Base-by-base conservation (phyloP, 2,329 filamentous ascomycete genomes). In the Rhexocercosporidium sp. region DNA sequence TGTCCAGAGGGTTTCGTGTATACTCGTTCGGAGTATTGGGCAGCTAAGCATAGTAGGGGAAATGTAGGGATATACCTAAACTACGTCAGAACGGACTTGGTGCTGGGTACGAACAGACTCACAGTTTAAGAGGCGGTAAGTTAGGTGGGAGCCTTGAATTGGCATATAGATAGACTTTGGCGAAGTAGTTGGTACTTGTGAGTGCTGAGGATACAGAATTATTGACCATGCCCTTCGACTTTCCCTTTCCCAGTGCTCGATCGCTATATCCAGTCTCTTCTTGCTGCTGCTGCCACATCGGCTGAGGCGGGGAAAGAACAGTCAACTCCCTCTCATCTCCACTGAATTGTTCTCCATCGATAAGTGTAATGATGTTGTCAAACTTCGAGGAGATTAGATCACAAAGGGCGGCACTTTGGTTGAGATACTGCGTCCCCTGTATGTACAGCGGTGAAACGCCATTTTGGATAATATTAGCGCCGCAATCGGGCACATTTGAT, bases 161-260 rank as follows among this genome's bases (percentile, higher is more conserved):
- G 54, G 87, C 84, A 76, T 96, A 96, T 1, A 89, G 80, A 74
- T 93, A 90, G 16, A 93, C 91, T 77, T 96, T 96, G 16, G 88
- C 85, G 72, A 94, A 93, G 75, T 90, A 88, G 68, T 85, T 87
- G 9, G 83, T 83, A 12, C 83, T 82, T 1, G 81, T 78, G 2
- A 81, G 75, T 18, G 78, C 77, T 61, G 81, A 78, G 8, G 78
- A 78, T 56, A 73, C 67, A 1, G 67, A 60, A 22, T 82, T 81
- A 69, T 62, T 78, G 66, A 68, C 76, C 73, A 71, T 78, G 75
- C 69, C 76, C 75, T 68, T 76, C 69, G 64, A 70, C 70, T 71
- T 79, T 75, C 71, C 78, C 12, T 70, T 71, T n/a, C 51, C n/a
- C 25, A 69, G n/a, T 22, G 49, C 65, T 22, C 70, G 63, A 16